Base-by-base conservation (phyloP, 352 stramenopile species). In the Phytopythium litorale region DNA sequence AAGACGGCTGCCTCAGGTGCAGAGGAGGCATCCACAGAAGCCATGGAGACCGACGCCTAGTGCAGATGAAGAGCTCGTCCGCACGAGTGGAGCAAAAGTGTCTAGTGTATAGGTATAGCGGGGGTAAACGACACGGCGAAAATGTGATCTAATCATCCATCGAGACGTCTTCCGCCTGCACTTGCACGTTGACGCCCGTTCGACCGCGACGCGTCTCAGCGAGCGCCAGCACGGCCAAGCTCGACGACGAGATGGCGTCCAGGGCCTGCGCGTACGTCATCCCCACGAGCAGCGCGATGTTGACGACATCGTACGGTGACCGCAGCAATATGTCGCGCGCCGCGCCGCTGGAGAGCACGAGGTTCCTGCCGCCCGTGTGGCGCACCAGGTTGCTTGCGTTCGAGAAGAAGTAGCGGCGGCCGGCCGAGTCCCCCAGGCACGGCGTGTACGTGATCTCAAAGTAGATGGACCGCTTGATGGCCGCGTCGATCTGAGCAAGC, bases 401-500 rank as follows among this genome's bases (percentile, higher is more conserved):
- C 40, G 83, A 90, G 58, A 95, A 94, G 65, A 95, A 94, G 69
- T 95, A 94, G 40, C 87, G 73, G 12, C 87, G 82, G 3, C 84
- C 81, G 15, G 77, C 79, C 21, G 83, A 90, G 65, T 95, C 87
- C 0, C 78, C 78, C 5, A 95, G 73, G 55, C 82, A 88, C 54
- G 84, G 78, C 32, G 80, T 78, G 64, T 95, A 95, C 33, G 73
- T 90, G 66, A 95, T 77, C 56, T 95, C 87, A 63, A 95, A 92
- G 67, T 78, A 83, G 59, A 95, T 74, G 25, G 49, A 70, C 52
- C 84, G 84, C 60, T 88, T 85, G 46, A 91, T 84, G 52, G 84
- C 87, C 7, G 79, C 72, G 54, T 84, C 70, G 65, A 95, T 64
- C 81, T 91, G 45, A 23, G 64, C 33, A 28, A 60, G 62, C 33